Evolutionary conservation across 2,329 filamentous ascomycete genomes (phyloP), one percentile per base, ranked within the genome.

Genomic region (Xylariaceae sp.): DNA sequence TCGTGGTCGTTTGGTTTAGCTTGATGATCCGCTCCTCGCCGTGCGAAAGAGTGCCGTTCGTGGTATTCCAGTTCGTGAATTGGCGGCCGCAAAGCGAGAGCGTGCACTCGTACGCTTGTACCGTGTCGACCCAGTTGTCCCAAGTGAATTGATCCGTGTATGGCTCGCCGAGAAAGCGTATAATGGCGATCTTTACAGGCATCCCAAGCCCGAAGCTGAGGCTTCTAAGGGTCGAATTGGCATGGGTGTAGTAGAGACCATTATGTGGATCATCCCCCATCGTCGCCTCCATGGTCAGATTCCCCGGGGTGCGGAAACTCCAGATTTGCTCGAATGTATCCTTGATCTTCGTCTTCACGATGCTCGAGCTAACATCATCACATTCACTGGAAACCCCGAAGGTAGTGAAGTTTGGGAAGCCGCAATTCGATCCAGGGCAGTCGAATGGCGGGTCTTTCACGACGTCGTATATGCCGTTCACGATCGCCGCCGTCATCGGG

Each of bases 401-500:
- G 31, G 56, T 47, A 8, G 56, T 53, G 31, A 55, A 40, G 7
- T 12, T 29, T 27, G 55, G 55, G 37, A 55, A 57, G 4, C 12
- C 34, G 27, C 55, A 57, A n/a, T 44, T 41, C 31, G 55, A 37
- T 7, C 55, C 55, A 41, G 55, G 45, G 19, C 55, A 55, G 29
- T n/a, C 27, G 42, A 55, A 58, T n/a, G 55, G 55, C 41, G 53
- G 55, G 40, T 50, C 49, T 19, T 55, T 55, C 34, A 55, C 55
- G 2, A 58, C 45, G 32, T 50, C 53, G 30, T 55, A 58, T 5
- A 58, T 27, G 35, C 53, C 55, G 9, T 58, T 58, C 11, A 55
- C 55, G n/a, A 37, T 42, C 30, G 53, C 55, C 26, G 53, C 55
- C 9, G 31, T 58, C 53, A 58, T 55, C 1, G n/a, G 32, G 19